Percentiles rank a stretch among this genome's conserved stretches.
Evolutionary conservation across 2,329 filamentous ascomycete species (phyloP).

Genomic region (Clonostachys rosea): DNA sequence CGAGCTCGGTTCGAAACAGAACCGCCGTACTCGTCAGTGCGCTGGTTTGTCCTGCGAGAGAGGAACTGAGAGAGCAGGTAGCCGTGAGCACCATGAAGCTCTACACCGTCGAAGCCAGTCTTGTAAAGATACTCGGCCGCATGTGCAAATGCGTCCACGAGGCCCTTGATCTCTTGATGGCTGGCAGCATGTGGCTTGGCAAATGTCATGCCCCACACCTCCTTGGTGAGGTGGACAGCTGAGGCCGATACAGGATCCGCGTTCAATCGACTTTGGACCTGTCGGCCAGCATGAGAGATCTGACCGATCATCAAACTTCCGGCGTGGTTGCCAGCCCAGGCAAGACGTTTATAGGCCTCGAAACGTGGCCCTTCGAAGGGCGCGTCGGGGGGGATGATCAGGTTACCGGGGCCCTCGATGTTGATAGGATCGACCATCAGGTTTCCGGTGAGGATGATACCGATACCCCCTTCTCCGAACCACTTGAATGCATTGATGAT

Average conservation of each 20-base stretch:
- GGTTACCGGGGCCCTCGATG: conserved; percentile 50
- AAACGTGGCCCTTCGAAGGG: conserved; percentile 53
- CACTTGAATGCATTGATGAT: conserved; percentile 46
- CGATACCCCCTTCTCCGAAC: conserved; percentile 56
- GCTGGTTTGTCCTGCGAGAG: conserved; percentile 38
- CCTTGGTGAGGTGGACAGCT: conserved; percentile 21
- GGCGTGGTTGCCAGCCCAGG: conserved; percentile 46
- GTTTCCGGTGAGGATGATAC: conserved; percentile 58
- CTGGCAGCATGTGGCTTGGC: conserved; percentile 48
- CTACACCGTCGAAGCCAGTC: conserved; percentile 52
- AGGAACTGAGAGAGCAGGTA: conserved; percentile 51
- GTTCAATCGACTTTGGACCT: conserved; percentile 27
- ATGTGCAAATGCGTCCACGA: conserved; percentile 57
- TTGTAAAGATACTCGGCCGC: conserved; percentile 57
- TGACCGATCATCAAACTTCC: conserved; percentile 59
- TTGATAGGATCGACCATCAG: conserved; percentile 59
- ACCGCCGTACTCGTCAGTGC: conserved; percentile 44
- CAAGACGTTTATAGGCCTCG: conserved; percentile 54
- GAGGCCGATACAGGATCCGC: conserved; percentile 33
- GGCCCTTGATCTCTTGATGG: conserved; percentile 44
- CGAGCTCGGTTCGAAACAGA: conserved; percentile 36
- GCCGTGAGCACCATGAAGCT: conserved; percentile 49
- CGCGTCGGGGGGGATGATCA: conserved; percentile 51
- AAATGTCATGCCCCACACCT: conserved; percentile 17
- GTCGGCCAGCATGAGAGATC: conserved; percentile 58